A percentile compares a stretch with the other conserved stretches of the same genome.
Conservation (phyloP, 768 basidiomycete species). For the Rhodotorula diobovata region DNA sequence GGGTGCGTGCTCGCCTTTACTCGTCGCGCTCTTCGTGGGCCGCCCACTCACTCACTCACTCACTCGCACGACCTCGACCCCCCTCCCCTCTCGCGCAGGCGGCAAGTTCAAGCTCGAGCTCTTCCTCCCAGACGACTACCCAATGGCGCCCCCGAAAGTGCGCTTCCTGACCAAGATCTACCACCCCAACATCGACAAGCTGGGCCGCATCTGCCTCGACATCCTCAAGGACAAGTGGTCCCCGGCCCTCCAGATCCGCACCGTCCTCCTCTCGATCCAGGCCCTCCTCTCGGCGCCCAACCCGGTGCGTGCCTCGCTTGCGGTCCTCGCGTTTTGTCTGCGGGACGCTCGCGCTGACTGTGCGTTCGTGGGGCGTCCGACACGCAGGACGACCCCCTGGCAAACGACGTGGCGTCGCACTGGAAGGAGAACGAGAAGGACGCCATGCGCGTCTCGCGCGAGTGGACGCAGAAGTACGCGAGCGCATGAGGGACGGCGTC, state of each 20-base stretch:
- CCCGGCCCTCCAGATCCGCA: slow-evolving; percentile 95
- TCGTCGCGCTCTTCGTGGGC: too few relatives aligned
- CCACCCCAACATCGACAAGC: slow-evolving; percentile 99
- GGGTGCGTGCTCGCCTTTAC: slow-evolving; percentile 50
- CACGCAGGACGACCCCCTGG: slow-evolving; percentile 71
- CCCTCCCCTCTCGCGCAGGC: too few relatives aligned
- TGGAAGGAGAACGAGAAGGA: slow-evolving; percentile 97
- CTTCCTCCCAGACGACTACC: slow-evolving; percentile 97
- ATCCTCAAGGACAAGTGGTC: slow-evolving; percentile 99
- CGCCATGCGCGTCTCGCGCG: slow-evolving; percentile 82
- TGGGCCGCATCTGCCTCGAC: slow-evolving; percentile 95
- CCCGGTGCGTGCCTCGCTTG: slow-evolving; percentile 53
- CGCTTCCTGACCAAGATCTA: slow-evolving; percentile 64
- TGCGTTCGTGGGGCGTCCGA: accelerated
- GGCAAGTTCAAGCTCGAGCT: slow-evolving; percentile 93
- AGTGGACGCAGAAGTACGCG: slow-evolving; percentile 93
- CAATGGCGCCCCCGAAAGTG: slow-evolving; percentile 98
- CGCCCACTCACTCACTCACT: not conserved
- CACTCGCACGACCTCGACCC: not conserved
- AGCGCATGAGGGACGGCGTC: not conserved
- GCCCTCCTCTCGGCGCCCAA: slow-evolving; percentile 95
- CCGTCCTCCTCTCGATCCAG: slow-evolving; percentile 91
- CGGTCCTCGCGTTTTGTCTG: not conserved
- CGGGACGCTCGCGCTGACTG: not conserved
- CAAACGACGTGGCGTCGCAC: slow-evolving; percentile 87